Evolutionary conservation across 2,329 filamentous ascomycete species (phyloP), one percentile per base, ranked within the genome.

Genomic region (Apiospora aurea): DNA sequence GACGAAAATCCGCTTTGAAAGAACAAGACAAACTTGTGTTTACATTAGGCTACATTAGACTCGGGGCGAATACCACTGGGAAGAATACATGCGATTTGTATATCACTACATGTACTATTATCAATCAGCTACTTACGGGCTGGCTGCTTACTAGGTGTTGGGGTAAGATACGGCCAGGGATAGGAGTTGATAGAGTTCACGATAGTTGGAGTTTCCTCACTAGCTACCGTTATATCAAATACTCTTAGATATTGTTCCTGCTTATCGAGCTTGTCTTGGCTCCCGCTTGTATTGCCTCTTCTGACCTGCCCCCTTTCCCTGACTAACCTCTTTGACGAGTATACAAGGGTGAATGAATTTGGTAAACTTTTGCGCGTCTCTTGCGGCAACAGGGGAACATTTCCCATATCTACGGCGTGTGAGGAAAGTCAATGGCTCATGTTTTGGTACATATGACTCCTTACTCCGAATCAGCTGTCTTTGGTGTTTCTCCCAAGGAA

Each of bases 61-160:
- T 41, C 21, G 57, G 57, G 18, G 34, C 57, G 18, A 64, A 64
- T 64, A 64, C 57, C 57, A 64, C 34, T 41, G 57, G 57, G 57
- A 64, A 64, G 57, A 64, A 64, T 41, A 14, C 24, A 64, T n/a
- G 3, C 18, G n/a, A n/a, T 64, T 41, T n/a, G 34, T 41, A 34
- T 64, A 14, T 41, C n/a, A 64, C 4, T 21, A 61, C 26, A 53
- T 29, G 24, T 53, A 29, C 1, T 24, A 24, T 21, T n/a, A 41
- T 41, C 13, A 4, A 18, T 4, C 14, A 8, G 14, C 34, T n/a
- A 21, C 18, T 38, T 29, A 38, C 5, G 2, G 53, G 18, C 51
- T 57, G 26, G 51, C 5, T 53, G 49, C 24, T 57, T 57, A 21
- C 3, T 7, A 46, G 47, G 47, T 49, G 49, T 18, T 21, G 53